These are phyloP conservation scores for Raffaelea ambrosiae DNA, from an alignment of 2,329 filamentous ascomycete genomes.

Conservation along the genomic window DNA sequence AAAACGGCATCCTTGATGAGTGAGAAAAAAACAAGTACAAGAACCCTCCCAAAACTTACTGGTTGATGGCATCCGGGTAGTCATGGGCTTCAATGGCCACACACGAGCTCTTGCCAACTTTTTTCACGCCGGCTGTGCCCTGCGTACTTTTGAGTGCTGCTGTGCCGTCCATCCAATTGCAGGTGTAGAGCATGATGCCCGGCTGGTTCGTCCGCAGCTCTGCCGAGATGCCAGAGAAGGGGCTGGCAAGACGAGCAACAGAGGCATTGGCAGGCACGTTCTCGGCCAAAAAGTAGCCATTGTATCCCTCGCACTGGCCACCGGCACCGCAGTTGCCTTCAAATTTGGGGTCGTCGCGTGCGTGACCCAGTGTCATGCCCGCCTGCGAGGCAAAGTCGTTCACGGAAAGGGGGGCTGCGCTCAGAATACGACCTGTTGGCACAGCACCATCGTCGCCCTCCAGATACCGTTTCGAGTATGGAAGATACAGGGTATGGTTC, in stretches of 20 bases:
- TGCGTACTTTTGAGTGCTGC: constrained; percentile 51
- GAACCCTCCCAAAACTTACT: constrained; percentile 29
- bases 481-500: constrained; percentile 55
- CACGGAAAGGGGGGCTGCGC: constrained; percentile 45
- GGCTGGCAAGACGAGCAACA: constrained; percentile 49
- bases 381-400: constrained; percentile 58
- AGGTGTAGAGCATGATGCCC: constrained; percentile 64
- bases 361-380: constrained; percentile 52
- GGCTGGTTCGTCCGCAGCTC: constrained; percentile 63
- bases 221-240: constrained; percentile 58
- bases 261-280: constrained; percentile 27
- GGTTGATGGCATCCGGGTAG: constrained; percentile 70
- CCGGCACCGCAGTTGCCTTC: constrained; percentile 54
- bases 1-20: too few relatives aligned
- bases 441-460: constrained; percentile 46
- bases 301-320: constrained; percentile 63
- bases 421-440: constrained; percentile 53
- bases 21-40: not conserved
- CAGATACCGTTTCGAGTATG: constrained; percentile 51
- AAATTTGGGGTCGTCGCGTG: constrained; percentile 45
- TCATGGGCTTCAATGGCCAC: constrained; percentile 70
- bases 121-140: constrained; percentile 32
- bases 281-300: constrained; percentile 47
- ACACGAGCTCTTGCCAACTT: constrained; percentile 54
- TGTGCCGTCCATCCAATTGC: constrained; percentile 44